These are phyloP conservation scores for Pseudoturritis turrita DNA, from an alignment of 345 rosid species.

Conservation along the genomic window DNA sequence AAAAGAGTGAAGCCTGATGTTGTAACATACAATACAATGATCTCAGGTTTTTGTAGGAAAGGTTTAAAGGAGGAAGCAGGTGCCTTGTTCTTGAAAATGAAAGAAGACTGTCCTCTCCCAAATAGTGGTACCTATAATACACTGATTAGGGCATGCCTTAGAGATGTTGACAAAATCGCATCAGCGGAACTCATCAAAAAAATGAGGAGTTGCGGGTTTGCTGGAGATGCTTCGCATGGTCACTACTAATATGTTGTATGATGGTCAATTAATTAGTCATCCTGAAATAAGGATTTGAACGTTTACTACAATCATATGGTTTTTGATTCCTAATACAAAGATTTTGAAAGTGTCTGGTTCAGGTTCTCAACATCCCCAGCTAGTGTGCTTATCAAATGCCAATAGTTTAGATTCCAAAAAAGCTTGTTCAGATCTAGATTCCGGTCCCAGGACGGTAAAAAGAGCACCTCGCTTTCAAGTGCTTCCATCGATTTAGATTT, in stretches of 20 bases:
- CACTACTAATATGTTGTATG: background rate
- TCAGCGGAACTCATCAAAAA: background rate
- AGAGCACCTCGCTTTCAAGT: too few species aligned
- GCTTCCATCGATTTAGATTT: too few species aligned
- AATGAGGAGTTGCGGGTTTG: background rate
- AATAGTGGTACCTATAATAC: background rate
- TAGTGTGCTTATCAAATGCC: too few species aligned
- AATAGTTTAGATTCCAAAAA: too few species aligned
- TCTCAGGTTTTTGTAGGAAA: slow-evolving; percentile 19
- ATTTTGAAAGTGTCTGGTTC: too few species aligned
- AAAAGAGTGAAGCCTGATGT: slow-evolving; percentile 1
- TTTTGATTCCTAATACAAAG: too few species aligned
- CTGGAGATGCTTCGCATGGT: background rate
- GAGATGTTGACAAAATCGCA: background rate
- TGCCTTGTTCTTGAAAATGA: slow-evolving; percentile 9
- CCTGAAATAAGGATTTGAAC: too few species aligned
- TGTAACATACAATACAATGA: slow-evolving; percentile 9
- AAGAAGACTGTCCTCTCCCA: background rate
- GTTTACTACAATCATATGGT: too few species aligned
- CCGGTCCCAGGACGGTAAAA: too few species aligned
- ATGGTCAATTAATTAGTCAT: background rate
- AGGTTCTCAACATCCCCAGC: too few species aligned
- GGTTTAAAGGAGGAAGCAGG: slow-evolving; percentile 7
- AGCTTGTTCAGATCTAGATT: too few species aligned
- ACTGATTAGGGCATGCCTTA: background rate